Base-by-base conservation (phyloP, 1,284 basidiomycete genomes). In the Moesziomyces sp. region DNA sequence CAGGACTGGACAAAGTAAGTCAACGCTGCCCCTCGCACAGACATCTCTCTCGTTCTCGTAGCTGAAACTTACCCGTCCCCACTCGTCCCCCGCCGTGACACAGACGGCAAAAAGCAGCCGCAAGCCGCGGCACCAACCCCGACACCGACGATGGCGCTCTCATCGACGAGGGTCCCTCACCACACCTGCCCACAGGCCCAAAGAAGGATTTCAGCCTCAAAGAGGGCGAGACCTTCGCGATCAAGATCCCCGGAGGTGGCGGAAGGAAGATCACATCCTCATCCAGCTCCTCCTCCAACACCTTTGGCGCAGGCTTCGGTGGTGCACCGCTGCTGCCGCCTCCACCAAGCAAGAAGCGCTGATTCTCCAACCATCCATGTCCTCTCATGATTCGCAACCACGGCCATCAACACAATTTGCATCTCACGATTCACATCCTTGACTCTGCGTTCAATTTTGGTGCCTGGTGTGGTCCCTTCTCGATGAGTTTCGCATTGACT, bases 121-220 rank as follows among this genome's bases (percentile, higher is more conserved):
- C 54, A 2, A 68, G 47, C 35, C 58, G 58, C 49, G 58, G 58
- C 24, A 35, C 65, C 5, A 48, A 68, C 19, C 56, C 59, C 51
- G 21, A 23, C 38, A 5, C 44, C 64, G 42, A 53, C 35, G 54
- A 57, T 28, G 46, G 23, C 38, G 43, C 55, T 8, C 55, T 58
- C 28, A 52, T 68, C 52, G 48, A 62, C 40, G 48, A 68, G 13
- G 73, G 63, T 2, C 76, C 79, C 2, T 84, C 83, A 16, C 82
- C 82, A 9, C 82, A 84, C 52, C 24, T 84, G 10, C 91, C 92
- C 18, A 21, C 76, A 3, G 82, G 88, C 3, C 93, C 91, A 2
- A 93, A 92, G 2, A 93, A 94, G 87, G 96, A 99, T 82, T 98
- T 97, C 84, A 92, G 91, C 38, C 86, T 99, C 76, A 98, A 97